These are phyloP conservation scores for Lactarius vividus DNA, from an alignment of 768 basidiomycete genomes.

Conservation along the genomic window DNA sequence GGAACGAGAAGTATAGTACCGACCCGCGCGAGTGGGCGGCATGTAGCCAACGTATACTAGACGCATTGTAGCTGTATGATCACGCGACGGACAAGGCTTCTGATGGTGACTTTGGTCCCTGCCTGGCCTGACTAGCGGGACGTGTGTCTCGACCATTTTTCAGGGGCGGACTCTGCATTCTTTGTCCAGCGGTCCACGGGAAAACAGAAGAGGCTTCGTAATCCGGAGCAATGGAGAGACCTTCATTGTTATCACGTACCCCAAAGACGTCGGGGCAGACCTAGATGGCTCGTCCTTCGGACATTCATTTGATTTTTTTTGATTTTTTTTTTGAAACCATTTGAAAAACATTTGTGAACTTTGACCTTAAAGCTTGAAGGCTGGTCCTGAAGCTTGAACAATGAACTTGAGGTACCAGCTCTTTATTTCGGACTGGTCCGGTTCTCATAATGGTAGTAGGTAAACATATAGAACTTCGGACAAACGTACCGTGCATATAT, in stretches of 20 bases:
- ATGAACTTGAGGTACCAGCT: too few species aligned
- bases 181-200: background rate
- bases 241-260: background rate
- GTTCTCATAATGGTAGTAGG: too few species aligned
- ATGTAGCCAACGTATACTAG: background rate
- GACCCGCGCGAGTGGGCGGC: background rate
- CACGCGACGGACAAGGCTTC: background rate
- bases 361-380: too few species aligned
- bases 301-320: too few species aligned
- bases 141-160: background rate
- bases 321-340: too few species aligned
- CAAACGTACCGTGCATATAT: too few species aligned
- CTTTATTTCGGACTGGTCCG: too few species aligned
- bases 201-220: background rate
- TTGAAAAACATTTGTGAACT: too few species aligned
- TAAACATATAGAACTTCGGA: too few species aligned
- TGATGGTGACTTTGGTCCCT: background rate
- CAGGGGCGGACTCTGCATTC: background rate
- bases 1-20: background rate
- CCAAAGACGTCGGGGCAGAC: background rate
- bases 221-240: background rate
- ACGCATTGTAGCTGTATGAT: background rate
- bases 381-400: too few species aligned
- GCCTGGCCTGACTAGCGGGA: background rate
- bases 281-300: too few species aligned